Conservation (phyloP, 768 basidiomycete species). For the Boletus tylopilopsis region DNA sequence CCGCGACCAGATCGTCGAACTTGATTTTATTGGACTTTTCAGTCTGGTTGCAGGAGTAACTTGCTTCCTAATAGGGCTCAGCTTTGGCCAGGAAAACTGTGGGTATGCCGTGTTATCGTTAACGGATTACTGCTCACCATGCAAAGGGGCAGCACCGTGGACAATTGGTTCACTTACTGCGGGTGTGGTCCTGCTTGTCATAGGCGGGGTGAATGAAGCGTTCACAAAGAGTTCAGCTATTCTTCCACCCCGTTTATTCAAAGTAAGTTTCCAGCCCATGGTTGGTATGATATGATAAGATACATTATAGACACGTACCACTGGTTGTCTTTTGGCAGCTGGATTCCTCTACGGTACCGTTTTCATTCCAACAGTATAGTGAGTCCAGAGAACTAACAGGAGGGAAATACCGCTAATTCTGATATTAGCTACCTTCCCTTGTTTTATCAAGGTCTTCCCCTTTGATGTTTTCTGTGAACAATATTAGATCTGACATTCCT, state of each 20-base stretch:
- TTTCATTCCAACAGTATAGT: slow-evolving; percentile 48
- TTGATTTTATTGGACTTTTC: slow-evolving; percentile 67
- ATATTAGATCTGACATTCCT: background rate
- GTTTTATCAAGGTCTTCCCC: slow-evolving; percentile 52
- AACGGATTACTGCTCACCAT: background rate
- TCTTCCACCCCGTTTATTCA: slow-evolving; percentile 70
- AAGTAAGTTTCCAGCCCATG: slow-evolving; percentile 35
- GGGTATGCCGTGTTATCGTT: slow-evolving; percentile 20
- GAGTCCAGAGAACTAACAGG: background rate
- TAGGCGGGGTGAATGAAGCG: slow-evolving; percentile 52
- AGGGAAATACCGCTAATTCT: background rate
- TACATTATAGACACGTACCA: slow-evolving; percentile 57
- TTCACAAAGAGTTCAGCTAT: slow-evolving; percentile 65
- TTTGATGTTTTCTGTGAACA: background rate
- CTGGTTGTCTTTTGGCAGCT: slow-evolving; percentile 52
- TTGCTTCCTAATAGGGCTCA: slow-evolving; percentile 67
- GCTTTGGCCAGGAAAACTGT: slow-evolving; percentile 64
- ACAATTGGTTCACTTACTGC: slow-evolving; percentile 57
- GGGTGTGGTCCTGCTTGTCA: slow-evolving; percentile 50
- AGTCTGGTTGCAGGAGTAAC: slow-evolving; percentile 51
- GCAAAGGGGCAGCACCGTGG: slow-evolving; percentile 48
- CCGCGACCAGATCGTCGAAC: slow-evolving; percentile 52
- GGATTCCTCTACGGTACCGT: slow-evolving; percentile 59
- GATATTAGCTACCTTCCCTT: slow-evolving; percentile 57
- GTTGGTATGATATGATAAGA: background rate